Percentiles rank a stretch among this genome's conserved stretches.
These are phyloP conservation scores for Opeltia flavorubescens DNA, from an alignment of 495 filamentous ascomycete genomes.

Conservation along the genomic window DNA sequence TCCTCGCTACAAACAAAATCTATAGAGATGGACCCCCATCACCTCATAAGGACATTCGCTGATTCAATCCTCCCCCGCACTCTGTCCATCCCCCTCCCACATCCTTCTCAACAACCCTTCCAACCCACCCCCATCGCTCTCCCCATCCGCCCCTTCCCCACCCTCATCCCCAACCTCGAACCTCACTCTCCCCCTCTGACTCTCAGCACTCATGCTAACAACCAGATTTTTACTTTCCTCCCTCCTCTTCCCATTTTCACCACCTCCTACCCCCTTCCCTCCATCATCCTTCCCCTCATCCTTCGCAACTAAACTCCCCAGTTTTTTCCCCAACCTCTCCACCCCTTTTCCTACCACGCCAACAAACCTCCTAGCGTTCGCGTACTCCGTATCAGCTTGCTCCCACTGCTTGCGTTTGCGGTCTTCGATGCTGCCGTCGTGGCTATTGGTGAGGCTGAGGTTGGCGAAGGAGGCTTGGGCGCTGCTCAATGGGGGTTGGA, in stretches of 20 bases:
- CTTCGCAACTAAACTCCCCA: background rate
- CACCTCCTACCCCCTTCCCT: slow-evolving; percentile 1
- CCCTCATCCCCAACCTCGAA: slow-evolving; percentile 12
- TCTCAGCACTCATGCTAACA: background rate
- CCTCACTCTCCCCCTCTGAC: slow-evolving; percentile 7
- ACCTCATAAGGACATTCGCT: too few relatives aligned
- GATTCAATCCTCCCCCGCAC: slow-evolving; percentile 1
- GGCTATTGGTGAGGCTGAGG: background rate
- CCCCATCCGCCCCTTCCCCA: background rate
- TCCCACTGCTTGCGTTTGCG: slow-evolving; percentile 8
- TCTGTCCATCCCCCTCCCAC: slow-evolving; percentile 7
- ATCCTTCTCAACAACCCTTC: slow-evolving; percentile 12
- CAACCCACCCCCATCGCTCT: slow-evolving; percentile 5
- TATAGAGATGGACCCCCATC: too few relatives aligned
- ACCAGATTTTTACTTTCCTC: background rate
- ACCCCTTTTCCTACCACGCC: slow-evolving; percentile 1
- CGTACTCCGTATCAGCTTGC: slow-evolving; percentile 5
- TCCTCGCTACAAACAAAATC: too few relatives aligned
- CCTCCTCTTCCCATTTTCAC: background rate
- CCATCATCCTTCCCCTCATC: background rate
- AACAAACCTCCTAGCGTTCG: slow-evolving; percentile 6
- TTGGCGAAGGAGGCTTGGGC: background rate
- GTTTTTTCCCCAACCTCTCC: background rate
- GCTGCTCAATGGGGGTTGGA: slow-evolving; percentile 6
- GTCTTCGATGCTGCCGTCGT: slow-evolving; percentile 5